Percentiles rank a stretch among this genome's conserved stretches.
Evolutionary conservation across 371 early-diverging fungal species (phyloP).

Genomic region (Cokeromyces recurvatus): DNA sequence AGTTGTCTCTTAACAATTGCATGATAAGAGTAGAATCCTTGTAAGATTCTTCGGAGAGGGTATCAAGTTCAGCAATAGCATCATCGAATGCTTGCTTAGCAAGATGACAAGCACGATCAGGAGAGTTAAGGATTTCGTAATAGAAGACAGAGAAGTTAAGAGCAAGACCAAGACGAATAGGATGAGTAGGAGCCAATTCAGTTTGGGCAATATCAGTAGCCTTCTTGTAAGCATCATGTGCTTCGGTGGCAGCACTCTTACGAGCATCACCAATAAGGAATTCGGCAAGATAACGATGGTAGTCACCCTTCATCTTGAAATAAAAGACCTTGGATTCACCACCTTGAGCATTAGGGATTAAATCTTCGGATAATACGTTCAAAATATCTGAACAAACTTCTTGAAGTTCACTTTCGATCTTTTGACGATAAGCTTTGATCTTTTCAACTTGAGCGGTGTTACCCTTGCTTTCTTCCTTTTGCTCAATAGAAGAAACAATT

Average conservation of each 20-base stretch:
- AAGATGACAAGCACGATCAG: constrained; percentile 97
- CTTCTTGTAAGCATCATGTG: constrained; percentile 95
- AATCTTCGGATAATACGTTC: constrained; percentile 82
- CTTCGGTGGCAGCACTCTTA: constrained; percentile 81
- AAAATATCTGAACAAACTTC: constrained; percentile 97
- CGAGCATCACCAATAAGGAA: constrained; percentile 87
- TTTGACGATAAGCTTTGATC: constrained; percentile 88
- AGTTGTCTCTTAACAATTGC: constrained; percentile 99
- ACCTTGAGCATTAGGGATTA: constrained; percentile 83
- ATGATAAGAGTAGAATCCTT: constrained; percentile 99
- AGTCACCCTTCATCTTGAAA: constrained; percentile 99
- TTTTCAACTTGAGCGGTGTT: constrained; percentile 79
- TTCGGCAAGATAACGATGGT: constrained; percentile 99
- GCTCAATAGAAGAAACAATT: constrained; percentile 98
- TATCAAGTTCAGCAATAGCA: constrained; percentile 98
- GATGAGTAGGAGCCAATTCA: constrained; percentile 96
- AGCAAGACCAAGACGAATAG: constrained; percentile 98
- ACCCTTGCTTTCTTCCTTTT: constrained; percentile 96
- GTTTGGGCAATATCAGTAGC: constrained; percentile 95
- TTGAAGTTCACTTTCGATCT: constrained; percentile 93
- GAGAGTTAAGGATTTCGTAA: constrained; percentile 99
- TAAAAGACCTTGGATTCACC: constrained; percentile 99
- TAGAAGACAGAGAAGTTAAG: constrained; percentile 99
- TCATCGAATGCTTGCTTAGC: constrained; percentile 99
- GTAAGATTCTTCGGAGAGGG: constrained; percentile 98